phyloP scores from a whole-genome alignment of 202 grass and related monocot species.

The Panicum virgatum region DNA sequence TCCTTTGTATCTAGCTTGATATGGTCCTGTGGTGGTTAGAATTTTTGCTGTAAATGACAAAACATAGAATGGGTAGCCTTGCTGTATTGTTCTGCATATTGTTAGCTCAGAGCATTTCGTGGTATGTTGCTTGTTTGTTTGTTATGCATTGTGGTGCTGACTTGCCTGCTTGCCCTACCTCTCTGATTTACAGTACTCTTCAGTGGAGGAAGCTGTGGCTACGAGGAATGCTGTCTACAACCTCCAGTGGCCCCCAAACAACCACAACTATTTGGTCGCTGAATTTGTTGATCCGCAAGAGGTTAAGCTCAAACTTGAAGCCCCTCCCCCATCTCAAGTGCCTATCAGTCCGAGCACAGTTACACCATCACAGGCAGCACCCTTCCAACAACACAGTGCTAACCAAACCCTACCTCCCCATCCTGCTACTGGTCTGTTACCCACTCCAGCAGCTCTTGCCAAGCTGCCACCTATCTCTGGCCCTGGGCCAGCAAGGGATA shows the following conservation, averaged over 20 bases:
- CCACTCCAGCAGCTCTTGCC: constrained; percentile 27
- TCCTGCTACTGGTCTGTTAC: constrained; percentile 33
- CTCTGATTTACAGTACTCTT: constrained; percentile 59
- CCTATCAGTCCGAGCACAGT: constrained; percentile 33
- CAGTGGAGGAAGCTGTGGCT: constrained; percentile 82
- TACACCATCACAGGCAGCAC: constrained; percentile 33
- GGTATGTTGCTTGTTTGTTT: neutral
- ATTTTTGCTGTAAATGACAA: neutral
- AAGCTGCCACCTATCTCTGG: constrained; percentile 13
- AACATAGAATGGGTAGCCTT: neutral
- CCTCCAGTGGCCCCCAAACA: constrained; percentile 93
- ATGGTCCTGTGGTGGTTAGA: neutral
- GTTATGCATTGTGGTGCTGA: constrained; percentile 15
- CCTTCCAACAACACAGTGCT: constrained; percentile 37
- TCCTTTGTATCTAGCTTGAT: neutral
- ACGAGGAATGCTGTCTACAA: constrained; percentile 89
- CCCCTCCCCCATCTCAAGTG: constrained; percentile 39
- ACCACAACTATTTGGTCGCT: constrained; percentile 73
- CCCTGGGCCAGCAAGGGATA: constrained; percentile 27
- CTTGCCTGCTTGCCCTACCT: neutral
- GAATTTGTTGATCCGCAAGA: constrained; percentile 97
- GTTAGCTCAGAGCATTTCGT: constrained; percentile 7
- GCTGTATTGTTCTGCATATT: neutral
- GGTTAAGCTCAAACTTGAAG: constrained; percentile 66
- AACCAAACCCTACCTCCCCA: constrained; percentile 42